These are phyloP conservation scores for Aspergillus pseudotamarii DNA, from an alignment of 2,329 filamentous ascomycete species.

Conservation along the genomic window DNA sequence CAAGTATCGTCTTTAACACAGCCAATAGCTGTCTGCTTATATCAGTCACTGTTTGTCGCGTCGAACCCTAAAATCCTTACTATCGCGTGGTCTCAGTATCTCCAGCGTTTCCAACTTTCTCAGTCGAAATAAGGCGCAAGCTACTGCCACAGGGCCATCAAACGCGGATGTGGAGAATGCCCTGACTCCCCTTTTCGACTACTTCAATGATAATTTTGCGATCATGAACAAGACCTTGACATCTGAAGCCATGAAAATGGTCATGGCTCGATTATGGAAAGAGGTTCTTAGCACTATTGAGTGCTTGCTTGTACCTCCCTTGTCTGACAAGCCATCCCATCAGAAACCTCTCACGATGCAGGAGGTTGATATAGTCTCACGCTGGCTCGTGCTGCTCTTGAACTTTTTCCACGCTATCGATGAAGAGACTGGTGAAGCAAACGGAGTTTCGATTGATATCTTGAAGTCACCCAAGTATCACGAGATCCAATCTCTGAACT, in stretches of 20 bases:
- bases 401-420: slow-evolving; percentile 94
- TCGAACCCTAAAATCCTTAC: slow-evolving; percentile 73
- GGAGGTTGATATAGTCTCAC: slow-evolving; percentile 92
- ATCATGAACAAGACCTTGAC: slow-evolving; percentile 98
- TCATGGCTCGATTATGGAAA: slow-evolving; percentile 98
- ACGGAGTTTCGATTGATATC: slow-evolving; percentile 87
- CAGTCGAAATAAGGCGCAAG: slow-evolving; percentile 54
- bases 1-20: slow-evolving; percentile 1
- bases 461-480: slow-evolving; percentile 98
- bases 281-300: slow-evolving; percentile 93
- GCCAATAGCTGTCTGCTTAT: slow-evolving; percentile 76
- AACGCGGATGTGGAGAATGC: slow-evolving; percentile 77
- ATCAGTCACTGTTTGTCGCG: slow-evolving; percentile 87
- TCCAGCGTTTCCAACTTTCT: slow-evolving; percentile 74
- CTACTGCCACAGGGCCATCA: slow-evolving; percentile 60
- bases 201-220: slow-evolving; percentile 98
- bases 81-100: slow-evolving; percentile 72
- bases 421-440: slow-evolving; percentile 77
- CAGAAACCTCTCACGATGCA: slow-evolving; percentile 82
- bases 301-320: slow-evolving; percentile 82
- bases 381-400: slow-evolving; percentile 88
- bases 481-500: slow-evolving; percentile 92
- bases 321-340: slow-evolving; percentile 89
- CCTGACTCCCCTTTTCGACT: slow-evolving; percentile 81
- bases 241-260: slow-evolving; percentile 93